Base-by-base conservation (phyloP, 192 early-diverging fungal species). In the Geranomyces variabilis region DNA sequence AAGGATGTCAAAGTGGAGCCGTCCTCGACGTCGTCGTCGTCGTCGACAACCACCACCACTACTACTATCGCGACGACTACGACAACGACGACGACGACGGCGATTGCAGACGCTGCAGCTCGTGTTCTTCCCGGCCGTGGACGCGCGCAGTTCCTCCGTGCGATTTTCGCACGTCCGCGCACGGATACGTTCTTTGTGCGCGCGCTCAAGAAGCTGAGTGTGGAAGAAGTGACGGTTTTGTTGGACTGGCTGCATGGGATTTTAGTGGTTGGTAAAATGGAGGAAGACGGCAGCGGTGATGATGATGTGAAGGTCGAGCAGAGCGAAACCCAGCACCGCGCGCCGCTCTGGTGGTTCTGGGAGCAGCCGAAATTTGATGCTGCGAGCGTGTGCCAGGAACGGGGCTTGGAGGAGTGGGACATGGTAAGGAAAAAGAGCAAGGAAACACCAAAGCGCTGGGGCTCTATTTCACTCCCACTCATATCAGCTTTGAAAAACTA, bases 281-380 rank as follows among this genome's bases (percentile, higher is more conserved):
- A 60, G 10, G 57, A 58, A 46, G 58, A 9, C 30, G 57, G 60
- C 24, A 15, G 17, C 2, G 51, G 15, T 17, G 51, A 53, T 7
- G 51, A 53, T 7, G 24, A 53, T 17, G 51, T n/a, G n/a, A n/a
- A n/a, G n/a, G n/a, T n/a, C n/a, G n/a, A n/a, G n/a, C n/a, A n/a
- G n/a, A n/a, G n/a, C n/a, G n/a, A n/a, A n/a, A n/a, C n/a, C n/a
- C n/a, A n/a, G n/a, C n/a, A n/a, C n/a, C n/a, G n/a, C n/a, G 0
- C 57, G 28, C 34, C 59, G 19, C 34, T 62, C 17, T 71, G 70
- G 70, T 64, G 59, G 70, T 15, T 71, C 15, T 62, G 60, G 70
- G 41, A 21, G 31, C 24, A 60, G 17, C 24, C 24, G 5, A 17
- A 33, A 26, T 28, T 28, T 17, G 58, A 60, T 17, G 29, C 29